Conservation (phyloP, 1,139 yeast genomes). For the Geotrichum restrictum region DNA sequence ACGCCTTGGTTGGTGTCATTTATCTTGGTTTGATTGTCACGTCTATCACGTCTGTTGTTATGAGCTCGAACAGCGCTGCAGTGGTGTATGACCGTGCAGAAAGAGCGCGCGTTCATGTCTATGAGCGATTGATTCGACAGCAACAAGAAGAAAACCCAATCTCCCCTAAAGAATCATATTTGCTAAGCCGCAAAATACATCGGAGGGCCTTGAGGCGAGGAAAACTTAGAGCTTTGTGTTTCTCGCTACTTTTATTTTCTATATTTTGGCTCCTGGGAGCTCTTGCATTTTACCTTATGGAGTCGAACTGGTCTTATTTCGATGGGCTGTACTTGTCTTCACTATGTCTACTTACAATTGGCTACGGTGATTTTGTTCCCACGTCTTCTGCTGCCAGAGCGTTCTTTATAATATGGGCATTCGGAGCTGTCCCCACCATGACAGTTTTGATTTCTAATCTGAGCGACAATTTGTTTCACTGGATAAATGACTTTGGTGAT, state of each 20-base stretch:
- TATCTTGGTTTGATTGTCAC: slow-evolving; percentile 68
- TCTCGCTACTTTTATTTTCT: slow-evolving; percentile 48
- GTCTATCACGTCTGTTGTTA: slow-evolving; percentile 62
- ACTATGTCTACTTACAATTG: slow-evolving; percentile 71
- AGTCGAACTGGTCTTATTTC: slow-evolving; percentile 70
- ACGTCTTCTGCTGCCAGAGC: slow-evolving; percentile 59
- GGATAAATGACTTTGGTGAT: slow-evolving; percentile 22
- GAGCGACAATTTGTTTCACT: slow-evolving; percentile 55
- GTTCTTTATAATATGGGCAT: slow-evolving; percentile 73
- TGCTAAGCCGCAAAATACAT: slow-evolving; percentile 47
- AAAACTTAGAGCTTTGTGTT: slow-evolving; percentile 38
- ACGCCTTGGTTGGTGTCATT: slow-evolving; percentile 67
- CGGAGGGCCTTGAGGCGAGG: background rate
- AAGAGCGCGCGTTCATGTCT: slow-evolving; percentile 23
- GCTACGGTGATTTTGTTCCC: slow-evolving; percentile 78
- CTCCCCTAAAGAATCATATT: slow-evolving; percentile 43
- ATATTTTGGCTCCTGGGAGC: slow-evolving; percentile 72
- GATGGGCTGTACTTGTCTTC: slow-evolving; percentile 68
- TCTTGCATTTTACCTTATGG: slow-evolving; percentile 46
- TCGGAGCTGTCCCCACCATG: slow-evolving; percentile 82
- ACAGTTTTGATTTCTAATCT: slow-evolving; percentile 70
- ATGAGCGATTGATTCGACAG: slow-evolving; percentile 13
- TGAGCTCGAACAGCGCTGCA: slow-evolving; percentile 58
- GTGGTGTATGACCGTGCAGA: slow-evolving; percentile 30
- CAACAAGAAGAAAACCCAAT: slow-evolving; percentile 3